A percentile compares a stretch with the other conserved stretches of the same genome.
phyloP scores from a whole-genome alignment of 2,329 filamentous ascomycete genomes.

The Apiospora kogelbergensis region DNA sequence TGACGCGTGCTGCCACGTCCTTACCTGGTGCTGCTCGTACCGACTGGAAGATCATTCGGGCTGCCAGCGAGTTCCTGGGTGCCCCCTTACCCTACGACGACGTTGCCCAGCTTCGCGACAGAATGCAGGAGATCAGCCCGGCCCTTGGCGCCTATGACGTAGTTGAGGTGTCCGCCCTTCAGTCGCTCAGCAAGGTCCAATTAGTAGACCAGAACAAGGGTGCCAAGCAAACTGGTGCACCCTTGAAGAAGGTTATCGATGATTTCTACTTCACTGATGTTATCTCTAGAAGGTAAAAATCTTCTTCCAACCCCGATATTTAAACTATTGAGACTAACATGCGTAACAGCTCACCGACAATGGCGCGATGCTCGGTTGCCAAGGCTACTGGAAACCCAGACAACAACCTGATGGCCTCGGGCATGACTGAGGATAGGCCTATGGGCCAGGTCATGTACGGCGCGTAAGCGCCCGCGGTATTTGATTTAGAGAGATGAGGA shows the following conservation, averaged over 20 bases:
- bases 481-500: slow-evolving; percentile 16
- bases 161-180: slow-evolving; percentile 76
- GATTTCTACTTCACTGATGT: slow-evolving; percentile 99
- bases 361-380: slow-evolving; percentile 94
- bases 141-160: slow-evolving; percentile 87
- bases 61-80: slow-evolving; percentile 86
- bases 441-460: slow-evolving; percentile 63
- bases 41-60: slow-evolving; percentile 99
- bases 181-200: slow-evolving; percentile 84
- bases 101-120: slow-evolving; percentile 82
- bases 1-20: slow-evolving; percentile 86
- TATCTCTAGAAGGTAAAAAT: slow-evolving; percentile 85
- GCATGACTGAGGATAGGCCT: slow-evolving; percentile 62
- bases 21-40: slow-evolving; percentile 87
- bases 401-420: slow-evolving; percentile 77
- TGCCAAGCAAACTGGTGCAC: slow-evolving; percentile 65
- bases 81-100: slow-evolving; percentile 90
- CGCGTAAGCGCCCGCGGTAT: slow-evolving; percentile 36
- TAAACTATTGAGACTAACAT: slow-evolving; percentile 19
- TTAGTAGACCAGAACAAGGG: slow-evolving; percentile 97
- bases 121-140: slow-evolving; percentile 94
- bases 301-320: slow-evolving; percentile 10
- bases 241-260: slow-evolving; percentile 82
- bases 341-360: slow-evolving; percentile 83
- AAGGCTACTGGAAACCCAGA: slow-evolving; percentile 80